These are phyloP conservation scores for Nannochloropsis granulata DNA, from an alignment of 108 stramenopile genomes.

Conservation along the genomic window DNA sequence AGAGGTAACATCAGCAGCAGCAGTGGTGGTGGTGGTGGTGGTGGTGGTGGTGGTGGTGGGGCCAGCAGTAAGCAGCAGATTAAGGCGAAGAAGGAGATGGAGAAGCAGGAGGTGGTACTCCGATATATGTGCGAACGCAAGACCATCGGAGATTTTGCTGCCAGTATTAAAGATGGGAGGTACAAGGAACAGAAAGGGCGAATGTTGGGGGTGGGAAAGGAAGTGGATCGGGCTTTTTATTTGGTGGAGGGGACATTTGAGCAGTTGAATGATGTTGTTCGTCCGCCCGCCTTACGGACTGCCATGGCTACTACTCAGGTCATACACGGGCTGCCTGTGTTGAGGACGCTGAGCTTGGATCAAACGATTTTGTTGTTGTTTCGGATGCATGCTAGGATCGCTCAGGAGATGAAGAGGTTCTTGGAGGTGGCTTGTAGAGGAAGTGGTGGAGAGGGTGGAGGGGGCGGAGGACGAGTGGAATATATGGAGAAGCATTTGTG, in stretches of 20 bases:
- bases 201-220: not conserved
- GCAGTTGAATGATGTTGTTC: not conserved
- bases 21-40: not conserved
- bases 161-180: not conserved
- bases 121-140: not conserved
- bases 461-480: not conserved
- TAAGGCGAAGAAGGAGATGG: not conserved
- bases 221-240: not conserved
- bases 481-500: not conserved
- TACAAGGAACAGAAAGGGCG: not conserved
- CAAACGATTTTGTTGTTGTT: not conserved
- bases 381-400: not conserved
- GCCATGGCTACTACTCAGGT: not conserved
- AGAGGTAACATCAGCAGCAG: not conserved
- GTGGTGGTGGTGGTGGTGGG: not conserved
- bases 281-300: not conserved
- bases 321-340: not conserved
- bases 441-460: no score
- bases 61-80: not conserved
- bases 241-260: not conserved
- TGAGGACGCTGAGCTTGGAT: not conserved
- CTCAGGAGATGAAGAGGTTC: not conserved
- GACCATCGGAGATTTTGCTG: not conserved
- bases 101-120: not conserved
- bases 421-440: not conserved